A percentile compares a stretch with the other conserved stretches of the same genome.
Conservation (phyloP, 331 rosid species). For the Spiraea crenata region DNA sequence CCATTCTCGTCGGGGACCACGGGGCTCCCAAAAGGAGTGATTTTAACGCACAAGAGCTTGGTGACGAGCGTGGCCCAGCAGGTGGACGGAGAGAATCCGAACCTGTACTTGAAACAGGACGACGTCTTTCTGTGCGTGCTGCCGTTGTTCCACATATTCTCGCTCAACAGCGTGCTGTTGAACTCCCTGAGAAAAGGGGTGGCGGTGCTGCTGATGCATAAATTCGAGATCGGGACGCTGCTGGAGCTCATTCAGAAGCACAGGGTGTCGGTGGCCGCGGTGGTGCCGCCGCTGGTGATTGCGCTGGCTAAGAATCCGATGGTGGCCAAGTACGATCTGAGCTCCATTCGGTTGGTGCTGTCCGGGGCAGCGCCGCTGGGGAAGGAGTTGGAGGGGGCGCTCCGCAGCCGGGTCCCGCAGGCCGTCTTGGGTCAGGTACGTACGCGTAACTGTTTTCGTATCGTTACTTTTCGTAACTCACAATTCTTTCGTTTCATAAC, state of each 20-base stretch:
- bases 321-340: slow-evolving; percentile 60
- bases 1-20: slow-evolving; percentile 97
- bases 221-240: slow-evolving; percentile 69
- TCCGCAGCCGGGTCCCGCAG: slow-evolving; percentile 54
- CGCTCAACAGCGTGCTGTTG: slow-evolving; percentile 62
- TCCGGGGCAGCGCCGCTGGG: slow-evolving; percentile 94
- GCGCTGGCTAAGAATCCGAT: slow-evolving; percentile 70
- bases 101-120: slow-evolving; percentile 45
- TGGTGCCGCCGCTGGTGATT: slow-evolving; percentile 86
- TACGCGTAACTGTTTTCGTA: neutral
- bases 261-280: slow-evolving; percentile 68
- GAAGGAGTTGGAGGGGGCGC: slow-evolving; percentile 76
- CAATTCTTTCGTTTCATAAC: neutral
- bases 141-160: slow-evolving; percentile 79
- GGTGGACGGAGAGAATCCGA: slow-evolving; percentile 89
- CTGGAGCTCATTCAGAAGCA: slow-evolving; percentile 52
- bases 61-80: slow-evolving; percentile 76
- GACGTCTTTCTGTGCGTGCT: slow-evolving; percentile 81
- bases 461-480: neutral
- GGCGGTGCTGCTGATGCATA: slow-evolving; percentile 62
- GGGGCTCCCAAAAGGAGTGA: slow-evolving; percentile 79
- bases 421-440: slow-evolving; percentile 82
- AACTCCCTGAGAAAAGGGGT: slow-evolving; percentile 69
- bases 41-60: slow-evolving; percentile 71
- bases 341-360: slow-evolving; percentile 59